phyloP scores from a whole-genome alignment of 2,329 filamentous ascomycete genomes.

The Scedosporium minutisporum region DNA sequence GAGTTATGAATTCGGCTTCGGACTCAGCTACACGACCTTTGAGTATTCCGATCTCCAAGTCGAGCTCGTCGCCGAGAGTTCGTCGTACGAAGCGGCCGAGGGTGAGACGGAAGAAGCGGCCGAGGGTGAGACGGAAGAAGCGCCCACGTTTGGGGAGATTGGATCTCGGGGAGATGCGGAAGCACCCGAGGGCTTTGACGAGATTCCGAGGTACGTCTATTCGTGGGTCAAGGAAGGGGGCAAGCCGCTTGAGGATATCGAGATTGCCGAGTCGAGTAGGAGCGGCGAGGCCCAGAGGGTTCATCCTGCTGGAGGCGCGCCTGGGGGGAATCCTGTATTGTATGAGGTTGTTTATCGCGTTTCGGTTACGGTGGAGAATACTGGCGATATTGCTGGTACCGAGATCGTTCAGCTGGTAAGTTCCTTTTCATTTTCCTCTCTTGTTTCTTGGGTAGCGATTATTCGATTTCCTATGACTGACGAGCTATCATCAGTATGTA shows the following conservation, averaged over 20 bases:
- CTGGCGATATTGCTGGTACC: not conserved
- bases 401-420: slow-evolving; percentile 6
- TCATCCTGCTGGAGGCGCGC: slow-evolving; percentile 1
- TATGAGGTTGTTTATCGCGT: slow-evolving; percentile 1
- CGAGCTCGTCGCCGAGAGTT: not conserved
- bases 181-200: not conserved
- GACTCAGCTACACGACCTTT: slow-evolving; percentile 65
- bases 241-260: not conserved
- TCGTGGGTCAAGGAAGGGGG: not conserved
- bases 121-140: slow-evolving; percentile 9
- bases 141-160: not conserved
- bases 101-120: slow-evolving; percentile 9
- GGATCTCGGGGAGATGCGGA: not conserved
- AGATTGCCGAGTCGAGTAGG: not conserved
- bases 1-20: slow-evolving; percentile 70
- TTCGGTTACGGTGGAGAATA: slow-evolving; percentile 4
- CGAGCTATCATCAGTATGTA: not conserved
- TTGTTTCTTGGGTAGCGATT: too few relatives aligned
- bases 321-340: slow-evolving; percentile 1
- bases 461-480: too few relatives aligned
- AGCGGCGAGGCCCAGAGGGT: not conserved
- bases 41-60: slow-evolving; percentile 26
- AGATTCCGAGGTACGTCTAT: not conserved
- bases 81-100: not conserved
- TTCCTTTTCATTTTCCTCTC: not conserved